Conservation (phyloP, 2,329 filamentous ascomycete species). For the Septoria linicola region DNA sequence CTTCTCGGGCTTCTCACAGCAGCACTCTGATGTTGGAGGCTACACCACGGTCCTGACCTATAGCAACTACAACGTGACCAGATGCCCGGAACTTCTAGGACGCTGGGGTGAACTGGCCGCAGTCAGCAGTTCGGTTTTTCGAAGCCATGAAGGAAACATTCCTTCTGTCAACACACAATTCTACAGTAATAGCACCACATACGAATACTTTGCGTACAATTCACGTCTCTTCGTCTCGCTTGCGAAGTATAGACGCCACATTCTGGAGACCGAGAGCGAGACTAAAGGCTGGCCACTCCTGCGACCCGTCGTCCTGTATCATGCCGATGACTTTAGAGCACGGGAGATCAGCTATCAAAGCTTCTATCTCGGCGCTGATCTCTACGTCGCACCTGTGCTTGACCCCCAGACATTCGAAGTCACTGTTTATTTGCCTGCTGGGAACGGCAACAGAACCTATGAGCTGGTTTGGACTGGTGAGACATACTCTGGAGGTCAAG, state of each 20-base stretch:
- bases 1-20: constrained; percentile 38
- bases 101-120: constrained; percentile 42
- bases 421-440: constrained; percentile 30
- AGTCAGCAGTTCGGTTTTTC: constrained; percentile 38
- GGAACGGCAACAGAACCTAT: constrained; percentile 24
- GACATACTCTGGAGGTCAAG: constrained; percentile 29
- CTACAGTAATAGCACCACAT: constrained; percentile 39
- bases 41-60: constrained; percentile 39
- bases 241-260: constrained; percentile 35
- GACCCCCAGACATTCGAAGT: constrained; percentile 29
- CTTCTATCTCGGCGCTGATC: constrained; percentile 32
- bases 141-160: constrained; percentile 43
- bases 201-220: constrained; percentile 41
- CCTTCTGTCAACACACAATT: constrained; percentile 41
- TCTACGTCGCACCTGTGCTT: constrained; percentile 35
- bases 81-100: constrained; percentile 39
- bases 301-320: constrained; percentile 31
- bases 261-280: constrained; percentile 33
- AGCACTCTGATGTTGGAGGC: constrained; percentile 41
- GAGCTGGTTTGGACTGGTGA: constrained; percentile 32
- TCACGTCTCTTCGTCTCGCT: constrained; percentile 40
- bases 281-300: constrained; percentile 34
- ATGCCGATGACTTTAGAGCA: constrained; percentile 27
- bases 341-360: constrained; percentile 32
- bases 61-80: constrained; percentile 37